Base-by-base conservation (phyloP, 768 basidiomycete genomes). In the Lepiota brunneoincarnata region DNA sequence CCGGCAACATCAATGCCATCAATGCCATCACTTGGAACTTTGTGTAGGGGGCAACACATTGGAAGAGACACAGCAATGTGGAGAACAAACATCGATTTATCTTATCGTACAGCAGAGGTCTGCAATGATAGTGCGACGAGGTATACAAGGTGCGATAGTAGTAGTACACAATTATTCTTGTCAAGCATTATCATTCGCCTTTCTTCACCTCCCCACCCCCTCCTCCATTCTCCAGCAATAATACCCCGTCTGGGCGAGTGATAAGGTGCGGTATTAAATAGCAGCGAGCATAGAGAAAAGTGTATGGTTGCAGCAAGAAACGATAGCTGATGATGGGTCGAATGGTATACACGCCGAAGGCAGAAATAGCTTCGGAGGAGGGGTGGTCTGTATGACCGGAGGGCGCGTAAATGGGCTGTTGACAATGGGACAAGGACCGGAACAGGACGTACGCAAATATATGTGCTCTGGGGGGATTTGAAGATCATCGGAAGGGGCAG, bases 401-500 rank as follows among this genome's bases (percentile, higher is more conserved):
- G 18, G 18, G 23, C 23, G 49, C 15, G 45, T 58, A 51, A 48
- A 38, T 38, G 9, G 47, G 46, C 28, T 36, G 26, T 41, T 47
- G 17, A 9, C 11, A 11, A 26, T 24, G 10, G 15, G 20, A 20
- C 34, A 6, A 35, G 37, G 24, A 21, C 28, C 39, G 10, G 41
- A 37, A 26, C 21, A 11, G 18, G 46, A 45, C 49, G 6, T 37
- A 48, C 51, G 35, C 45, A 49, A 37, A 54, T 17, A 28, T 5
- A 7, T 18, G 7, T 17, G 26, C 42, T 39, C 40, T 39, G 26
- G 37, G 49, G 48, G 38, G 48, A 46, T 43, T 42, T 37, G 45
- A 20, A 28, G 59, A 45, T 51, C 45, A 49, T 39, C 75, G 80
- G 82, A 86, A 86, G 39, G 84, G 84, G 74, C 86, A 88, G 63